Evolutionary conservation across 2,329 filamentous ascomycete genomes (phyloP), one percentile per base, ranked within the genome.

Genomic region (Xylaria sp.): DNA sequence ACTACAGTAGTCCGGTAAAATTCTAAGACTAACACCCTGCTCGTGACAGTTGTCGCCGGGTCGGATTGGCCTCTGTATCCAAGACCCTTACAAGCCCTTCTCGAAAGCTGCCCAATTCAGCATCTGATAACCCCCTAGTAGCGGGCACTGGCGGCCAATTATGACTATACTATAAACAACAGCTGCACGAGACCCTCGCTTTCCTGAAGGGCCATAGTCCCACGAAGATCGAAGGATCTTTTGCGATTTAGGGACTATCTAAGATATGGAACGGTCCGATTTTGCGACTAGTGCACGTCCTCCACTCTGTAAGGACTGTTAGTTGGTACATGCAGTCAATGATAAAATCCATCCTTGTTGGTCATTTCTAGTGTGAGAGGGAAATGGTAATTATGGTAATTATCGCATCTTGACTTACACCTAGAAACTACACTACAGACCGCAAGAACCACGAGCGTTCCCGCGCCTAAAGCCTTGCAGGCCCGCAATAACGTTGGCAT

Each of bases 211-310:
- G 68, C 47, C 23, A 69, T 69, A 65, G 71, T 51, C 65, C 48
- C 62, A 53, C 47, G 63, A 67, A 69, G 66, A 66, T 70, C 62
- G 51, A 67, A 50, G 51, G 50, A 57, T 72, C 60, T 57, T 68
- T 67, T 58, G 60, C 71, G 65, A 72, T 72, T 68, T 58, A 35
- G 51, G 23, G 16, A 42, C 13, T 42, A 35, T 35, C 32, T 50
- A 50, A 32, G 60, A 54, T 32, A 69, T 76, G 71, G 71, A 70
- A 72, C 74, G 74, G 75, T 68, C 74, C 74, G 75, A 71, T 44
- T 70, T 60, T 65, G 55, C 55, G 50, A 65, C 51, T 64, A 61
- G 18, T 12, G 40, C 18, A 42, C 13, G 12, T 16, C 40, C 40
- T 13, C 12, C 40, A 55, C 40, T 42, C 13, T 13, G 40, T 42